Evolutionary conservation across 805 yeast genomes (phyloP), one percentile per base, ranked within the genome.

Genomic region (Wickerhamomyces chambardii): DNA sequence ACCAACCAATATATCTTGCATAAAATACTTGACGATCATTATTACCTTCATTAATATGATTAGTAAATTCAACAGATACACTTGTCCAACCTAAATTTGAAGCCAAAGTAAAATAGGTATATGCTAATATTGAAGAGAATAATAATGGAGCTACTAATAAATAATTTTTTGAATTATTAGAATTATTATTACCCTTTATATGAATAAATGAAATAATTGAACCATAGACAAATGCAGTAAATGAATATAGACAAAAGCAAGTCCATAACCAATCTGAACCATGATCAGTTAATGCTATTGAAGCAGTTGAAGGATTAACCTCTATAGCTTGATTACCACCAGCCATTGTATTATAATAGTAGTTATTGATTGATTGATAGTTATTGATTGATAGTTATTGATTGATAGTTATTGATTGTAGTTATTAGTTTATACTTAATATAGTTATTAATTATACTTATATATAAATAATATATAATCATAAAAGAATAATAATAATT

Each of bases 41-140:
- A 28, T 52, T 50, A 35, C 54, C 61, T 28, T 47, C 56, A 11
- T 31, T 31, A 34, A 63, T 69, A 48, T 73, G 77, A 38, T 61
- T 50, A 24, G 26, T 24, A 53, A 74, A 75, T 44, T 73, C 76
- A 30, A 60, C 61, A 12, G 55, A 53, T 32, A 66, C 56, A 30
- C 58, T 61, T 28, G 79, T 53, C 63, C 68, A 70, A 56, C 82
- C 81, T 39, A 75, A 63, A 49, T 75, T 60, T 24, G 81, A 70
- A 30, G 82, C 80, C 48, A 68, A 47, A 2, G 79, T 69, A 51
- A 63, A 75, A 51, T 74, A 75, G 26, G 72, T 48, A 42, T 60
- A 61, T n/a, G 76, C 57, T 46, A 70, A 42, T 30, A 65, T 53
- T 30, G 68, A 58, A 37, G 60, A 46, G 2, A 67, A 53, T 32